These are phyloP conservation scores for Endocalyx cinctus DNA, from an alignment of 2,329 filamentous ascomycete genomes.

Conservation along the genomic window DNA sequence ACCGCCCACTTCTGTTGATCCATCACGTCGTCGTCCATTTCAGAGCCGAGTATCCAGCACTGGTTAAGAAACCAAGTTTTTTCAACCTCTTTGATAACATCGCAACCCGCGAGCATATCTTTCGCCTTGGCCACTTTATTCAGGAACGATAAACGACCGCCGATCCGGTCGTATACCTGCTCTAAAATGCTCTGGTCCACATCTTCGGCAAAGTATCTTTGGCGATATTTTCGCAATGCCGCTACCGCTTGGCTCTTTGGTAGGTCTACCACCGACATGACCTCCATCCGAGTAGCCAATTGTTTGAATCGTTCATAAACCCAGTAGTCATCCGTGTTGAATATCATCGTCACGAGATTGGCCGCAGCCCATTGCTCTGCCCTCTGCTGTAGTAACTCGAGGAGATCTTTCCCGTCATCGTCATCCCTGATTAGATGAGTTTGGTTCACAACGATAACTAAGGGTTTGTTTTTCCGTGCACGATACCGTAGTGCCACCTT, in stretches of 20 bases:
- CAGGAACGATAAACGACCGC: conserved; percentile 82
- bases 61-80: conserved; percentile 78
- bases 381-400: conserved; percentile 91
- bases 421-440: conserved; percentile 88
- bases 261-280: conserved; percentile 80
- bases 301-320: conserved; percentile 93
- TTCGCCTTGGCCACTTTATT: conserved; percentile 82
- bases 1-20: conserved; percentile 95
- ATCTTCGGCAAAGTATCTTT: conserved; percentile 66
- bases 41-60: conserved; percentile 69
- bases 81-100: conserved; percentile 65
- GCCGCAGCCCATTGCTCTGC: conserved; percentile 95
- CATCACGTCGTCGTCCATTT: conserved; percentile 97
- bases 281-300: conserved; percentile 90
- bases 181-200: conserved; percentile 56
- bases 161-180: conserved; percentile 79
- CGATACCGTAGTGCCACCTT: conserved; percentile 81
- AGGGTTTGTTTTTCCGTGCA: conserved; percentile 56
- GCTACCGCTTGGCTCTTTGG: conserved; percentile 71
- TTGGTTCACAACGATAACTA: conserved; percentile 93
- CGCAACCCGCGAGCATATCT: conserved; percentile 75
- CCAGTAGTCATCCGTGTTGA: conserved; percentile 98
- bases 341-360: conserved; percentile 84
- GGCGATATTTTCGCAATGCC: conserved; percentile 76
- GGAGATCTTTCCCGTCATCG: conserved; percentile 84